Percentiles rank a stretch among this genome's conserved stretches.
Evolutionary conservation across 106 monocot genomes (phyloP).

Genomic region (Chionographis japonica): DNA sequence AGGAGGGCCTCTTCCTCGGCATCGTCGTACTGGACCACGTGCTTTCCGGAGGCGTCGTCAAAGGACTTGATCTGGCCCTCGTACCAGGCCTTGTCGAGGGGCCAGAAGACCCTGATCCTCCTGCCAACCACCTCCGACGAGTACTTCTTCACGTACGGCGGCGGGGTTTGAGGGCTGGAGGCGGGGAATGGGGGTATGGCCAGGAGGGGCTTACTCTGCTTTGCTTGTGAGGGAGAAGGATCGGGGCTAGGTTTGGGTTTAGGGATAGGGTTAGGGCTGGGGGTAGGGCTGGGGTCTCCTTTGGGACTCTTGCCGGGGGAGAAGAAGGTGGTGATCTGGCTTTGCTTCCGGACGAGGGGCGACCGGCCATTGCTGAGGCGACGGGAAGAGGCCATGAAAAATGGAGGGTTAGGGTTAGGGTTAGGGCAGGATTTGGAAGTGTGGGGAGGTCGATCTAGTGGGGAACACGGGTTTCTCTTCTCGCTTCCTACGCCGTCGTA

Average conservation of each 20-base stretch:
- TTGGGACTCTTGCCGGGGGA: conserved; percentile 27
- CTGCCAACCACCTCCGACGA: conserved; percentile 44
- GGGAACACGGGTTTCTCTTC: too few relatives aligned
- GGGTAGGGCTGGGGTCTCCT: background rate
- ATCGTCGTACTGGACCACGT: conserved; percentile 61
- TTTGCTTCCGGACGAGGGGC: conserved; percentile 74
- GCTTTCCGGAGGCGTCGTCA: conserved; percentile 39
- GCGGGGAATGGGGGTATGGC: conserved; percentile 22
- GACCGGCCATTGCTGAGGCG: conserved; percentile 77
- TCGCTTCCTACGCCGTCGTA: too few relatives aligned
- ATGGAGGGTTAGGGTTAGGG: background rate
- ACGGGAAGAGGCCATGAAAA: conserved; percentile 34
- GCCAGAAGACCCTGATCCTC: conserved; percentile 75
- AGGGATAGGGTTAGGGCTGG: background rate
- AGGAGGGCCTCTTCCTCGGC: conserved; percentile 71
- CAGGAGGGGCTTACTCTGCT: conserved; percentile 31
- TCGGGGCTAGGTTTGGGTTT: conserved; percentile 1
- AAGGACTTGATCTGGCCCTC: conserved; percentile 51
- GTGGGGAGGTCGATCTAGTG: background rate
- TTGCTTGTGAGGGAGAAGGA: conserved; percentile 18
- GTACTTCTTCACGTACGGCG: conserved; percentile 1
- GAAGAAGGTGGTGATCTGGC: conserved; percentile 96
- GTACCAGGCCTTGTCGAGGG: conserved; percentile 73
- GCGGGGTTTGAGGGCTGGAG: conserved; percentile 12
- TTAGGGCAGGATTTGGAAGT: background rate